These are phyloP conservation scores for Rhodomyrtus psidioides DNA, from an alignment of 441 rosid species.

Conservation along the genomic window DNA sequence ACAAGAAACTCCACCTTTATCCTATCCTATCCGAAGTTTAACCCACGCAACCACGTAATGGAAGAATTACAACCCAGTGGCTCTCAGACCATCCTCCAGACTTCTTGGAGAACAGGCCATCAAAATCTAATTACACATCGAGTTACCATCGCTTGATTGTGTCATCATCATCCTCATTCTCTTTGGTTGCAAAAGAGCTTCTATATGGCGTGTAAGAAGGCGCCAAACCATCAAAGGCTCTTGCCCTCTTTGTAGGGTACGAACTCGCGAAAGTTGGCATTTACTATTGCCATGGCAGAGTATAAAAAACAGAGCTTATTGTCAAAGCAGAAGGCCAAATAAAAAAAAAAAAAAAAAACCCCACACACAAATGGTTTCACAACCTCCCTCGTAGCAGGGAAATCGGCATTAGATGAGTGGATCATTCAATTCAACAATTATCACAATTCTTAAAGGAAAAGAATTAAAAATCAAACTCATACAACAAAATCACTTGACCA, in stretches of 20 bases:
- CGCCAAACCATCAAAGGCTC: neutral
- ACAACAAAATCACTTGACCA: neutral
- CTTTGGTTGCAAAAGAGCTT: neutral
- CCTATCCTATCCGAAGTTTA: neutral
- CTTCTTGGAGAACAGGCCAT: neutral
- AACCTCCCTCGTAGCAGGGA: neutral
- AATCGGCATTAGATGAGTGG: neutral
- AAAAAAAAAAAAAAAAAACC: too few species aligned
- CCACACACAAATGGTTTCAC: too few species aligned
- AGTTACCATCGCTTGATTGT: neutral
- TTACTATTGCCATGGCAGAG: neutral
- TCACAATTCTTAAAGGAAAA: neutral
- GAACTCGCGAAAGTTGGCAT: neutral
- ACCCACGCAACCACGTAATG: neutral
- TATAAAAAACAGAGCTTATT: neutral
- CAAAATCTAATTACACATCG: neutral
- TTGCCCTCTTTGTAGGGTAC: neutral
- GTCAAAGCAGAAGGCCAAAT: neutral
- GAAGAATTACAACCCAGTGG: neutral
- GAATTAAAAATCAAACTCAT: neutral
- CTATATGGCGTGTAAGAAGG: neutral
- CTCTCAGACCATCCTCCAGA: neutral
- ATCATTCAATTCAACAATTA: neutral
- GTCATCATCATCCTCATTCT: neutral
- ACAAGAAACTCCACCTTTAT: neutral